A percentile compares a stretch with the other conserved stretches of the same genome.
Conservation (phyloP, 75 land plant genomes). For the Selaginella moellendorffii region DNA sequence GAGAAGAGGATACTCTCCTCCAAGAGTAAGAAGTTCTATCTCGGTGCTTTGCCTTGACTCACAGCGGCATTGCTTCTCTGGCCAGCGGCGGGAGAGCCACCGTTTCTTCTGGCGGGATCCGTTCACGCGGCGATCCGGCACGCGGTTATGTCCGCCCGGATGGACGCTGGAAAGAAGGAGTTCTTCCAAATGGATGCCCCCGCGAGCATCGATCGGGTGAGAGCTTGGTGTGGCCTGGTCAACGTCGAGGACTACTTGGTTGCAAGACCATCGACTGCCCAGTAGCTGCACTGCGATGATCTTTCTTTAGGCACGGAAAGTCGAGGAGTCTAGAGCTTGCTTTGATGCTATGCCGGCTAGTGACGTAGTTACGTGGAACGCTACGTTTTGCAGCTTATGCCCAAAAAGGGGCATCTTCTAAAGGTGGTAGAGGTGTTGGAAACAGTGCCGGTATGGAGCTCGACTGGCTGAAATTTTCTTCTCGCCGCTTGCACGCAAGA, state of each 20-base stretch:
- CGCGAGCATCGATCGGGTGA: slow-evolving; percentile 66
- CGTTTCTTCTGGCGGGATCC: slow-evolving; percentile 57
- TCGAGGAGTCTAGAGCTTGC: too few relatives aligned
- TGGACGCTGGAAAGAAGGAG: slow-evolving; percentile 8
- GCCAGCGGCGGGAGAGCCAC: slow-evolving; percentile 80
- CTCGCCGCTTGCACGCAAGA: too few relatives aligned
- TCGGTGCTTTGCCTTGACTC: too few relatives aligned
- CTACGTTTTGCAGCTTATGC: too few relatives aligned
- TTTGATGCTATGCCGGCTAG: too few relatives aligned
- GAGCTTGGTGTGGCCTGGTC: slow-evolving; percentile 55
- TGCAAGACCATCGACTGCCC: slow-evolving; percentile 9
- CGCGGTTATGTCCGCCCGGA: slow-evolving; percentile 50
- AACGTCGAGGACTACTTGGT: slow-evolving; percentile 51
- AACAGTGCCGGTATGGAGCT: too few relatives aligned
- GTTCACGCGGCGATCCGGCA: slow-evolving; percentile 57
- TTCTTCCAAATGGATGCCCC: slow-evolving; percentile 46
- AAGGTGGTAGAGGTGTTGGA: too few relatives aligned
- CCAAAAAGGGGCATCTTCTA: too few relatives aligned
- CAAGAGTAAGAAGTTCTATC: neutral
- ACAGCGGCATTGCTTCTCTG: neutral
- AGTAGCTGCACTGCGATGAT: too few relatives aligned
- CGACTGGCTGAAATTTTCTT: too few relatives aligned
- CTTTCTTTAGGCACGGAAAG: too few relatives aligned
- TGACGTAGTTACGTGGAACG: too few relatives aligned
- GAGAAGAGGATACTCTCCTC: neutral